Base-by-base conservation (phyloP, 2,329 filamentous ascomycete genomes). In the Cercospora sojina region DNA sequence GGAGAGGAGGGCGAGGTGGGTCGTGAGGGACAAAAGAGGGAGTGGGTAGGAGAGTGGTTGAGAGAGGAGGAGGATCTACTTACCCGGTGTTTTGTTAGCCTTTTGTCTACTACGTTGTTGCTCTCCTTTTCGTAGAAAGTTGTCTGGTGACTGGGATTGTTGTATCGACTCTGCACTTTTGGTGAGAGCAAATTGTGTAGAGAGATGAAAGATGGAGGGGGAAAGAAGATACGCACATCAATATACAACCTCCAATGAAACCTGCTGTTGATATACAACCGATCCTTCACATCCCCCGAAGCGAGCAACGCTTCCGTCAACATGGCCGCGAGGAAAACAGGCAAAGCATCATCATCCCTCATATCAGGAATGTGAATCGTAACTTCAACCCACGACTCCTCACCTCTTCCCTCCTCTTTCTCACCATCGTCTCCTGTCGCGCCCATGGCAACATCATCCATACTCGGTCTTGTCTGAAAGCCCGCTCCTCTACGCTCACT, bases 211-310 rank as follows among this genome's bases (percentile, higher is more conserved):
- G 47, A 1, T 4, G 20, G 20, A 47, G 7, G 9, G 23, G 5
- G 8, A 29, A 25, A 3, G 20, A n/a, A n/a, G 4, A 20, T 25
- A 84, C 91, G 76, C 79, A 97, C 93, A 80, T 99, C 95, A 69
- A 99, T 86, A 80, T 94, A 98, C 65, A 99, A 79, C 80, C 93
- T 92, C 95, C 95, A 99, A 83, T 98, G 94, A 84, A 94, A 99
- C 53, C 93, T 86, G 66, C 84, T 82, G 81, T 97, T 98, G 78
- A 99, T 97, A 79, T 89, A 90, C 75, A 99, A 79, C 74, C 89
- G 87, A 78, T 87, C 88, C 70, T 84, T 85, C 68, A 90, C 75
- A 74, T 85, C 84, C 20, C 88, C 90, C 79, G 88, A 90, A 32
- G 88, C 89, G 67, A 95, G 84, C 80, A 99, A 78, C 64, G 92